Percentiles rank a stretch among this genome's conserved stretches.
phyloP scores from a whole-genome alignment of 768 basidiomycete species.

The Pholiota molesta region DNA sequence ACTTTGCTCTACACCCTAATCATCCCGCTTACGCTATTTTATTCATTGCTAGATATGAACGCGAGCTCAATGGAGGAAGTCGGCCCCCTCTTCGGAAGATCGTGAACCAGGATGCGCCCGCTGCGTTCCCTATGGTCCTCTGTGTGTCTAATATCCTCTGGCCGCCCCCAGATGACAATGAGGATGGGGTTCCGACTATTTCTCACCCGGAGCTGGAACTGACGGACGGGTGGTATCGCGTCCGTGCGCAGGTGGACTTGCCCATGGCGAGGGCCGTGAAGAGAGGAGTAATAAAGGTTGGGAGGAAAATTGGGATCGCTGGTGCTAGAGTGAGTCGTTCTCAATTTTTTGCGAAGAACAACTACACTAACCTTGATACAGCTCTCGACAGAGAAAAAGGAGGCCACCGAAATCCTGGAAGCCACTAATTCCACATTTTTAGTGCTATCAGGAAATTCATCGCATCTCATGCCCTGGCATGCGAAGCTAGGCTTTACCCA shows the following conservation, averaged over 20 bases:
- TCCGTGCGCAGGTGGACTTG: constrained; percentile 76
- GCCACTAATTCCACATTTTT: constrained; percentile 72
- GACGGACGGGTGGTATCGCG: constrained; percentile 97
- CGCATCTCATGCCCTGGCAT: constrained; percentile 88
- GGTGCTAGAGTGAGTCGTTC: constrained; percentile 72
- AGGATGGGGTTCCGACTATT: constrained; percentile 39
- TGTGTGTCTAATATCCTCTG: constrained; percentile 77
- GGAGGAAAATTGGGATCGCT: constrained; percentile 80
- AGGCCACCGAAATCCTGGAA: constrained; percentile 82
- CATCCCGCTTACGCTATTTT: constrained; percentile 1
- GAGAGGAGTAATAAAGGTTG: constrained; percentile 68
- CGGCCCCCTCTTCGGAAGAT: constrained; percentile 85
- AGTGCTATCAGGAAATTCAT: constrained; percentile 79
- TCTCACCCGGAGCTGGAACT: constrained; percentile 74
- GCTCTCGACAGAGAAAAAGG: constrained; percentile 73
- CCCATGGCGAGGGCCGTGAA: constrained; percentile 72
- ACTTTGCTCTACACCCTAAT: neutral
- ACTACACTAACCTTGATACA: constrained; percentile 28
- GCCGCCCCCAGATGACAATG: constrained; percentile 40
- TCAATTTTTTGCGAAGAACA: neutral
- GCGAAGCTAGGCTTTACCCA: constrained; percentile 79
- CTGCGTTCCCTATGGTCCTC: constrained; percentile 81
- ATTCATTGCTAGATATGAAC: constrained; percentile 73
- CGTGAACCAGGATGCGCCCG: constrained; percentile 79
- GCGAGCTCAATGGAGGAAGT: constrained; percentile 76